Evolutionary conservation across 73 alveolate species (phyloP).

Genomic region (Paramecium pentaurelia): DNA sequence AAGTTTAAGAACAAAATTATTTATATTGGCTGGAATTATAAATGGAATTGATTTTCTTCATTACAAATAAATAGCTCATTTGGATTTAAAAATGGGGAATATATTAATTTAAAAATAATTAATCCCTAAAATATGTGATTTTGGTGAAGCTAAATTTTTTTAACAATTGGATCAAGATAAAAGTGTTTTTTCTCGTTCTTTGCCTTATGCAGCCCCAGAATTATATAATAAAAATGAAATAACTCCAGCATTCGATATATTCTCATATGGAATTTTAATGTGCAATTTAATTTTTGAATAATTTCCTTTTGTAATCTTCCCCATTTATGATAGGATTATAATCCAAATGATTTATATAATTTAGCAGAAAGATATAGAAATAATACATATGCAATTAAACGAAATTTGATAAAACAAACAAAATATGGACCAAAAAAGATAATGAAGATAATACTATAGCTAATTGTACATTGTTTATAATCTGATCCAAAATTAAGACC

Average conservation of each 20-base stretch:
- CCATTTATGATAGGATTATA: background rate
- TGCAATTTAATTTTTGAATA: background rate
- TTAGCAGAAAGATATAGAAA: background rate
- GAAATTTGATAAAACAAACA: background rate
- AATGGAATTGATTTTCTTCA: background rate
- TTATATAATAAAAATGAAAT: background rate
- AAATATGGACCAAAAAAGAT: background rate
- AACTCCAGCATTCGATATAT: background rate
- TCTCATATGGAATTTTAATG: background rate
- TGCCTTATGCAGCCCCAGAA: slow-evolving; percentile 40
- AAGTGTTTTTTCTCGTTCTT: background rate
- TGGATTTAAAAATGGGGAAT: background rate
- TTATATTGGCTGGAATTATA: background rate
- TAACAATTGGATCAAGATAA: background rate
- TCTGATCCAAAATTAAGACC: background rate
- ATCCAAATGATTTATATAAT: background rate
- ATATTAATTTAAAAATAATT: background rate
- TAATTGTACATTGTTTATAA: background rate
- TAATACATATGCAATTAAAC: background rate
- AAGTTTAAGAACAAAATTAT: background rate
- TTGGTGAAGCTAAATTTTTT: background rate
- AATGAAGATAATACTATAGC: background rate
- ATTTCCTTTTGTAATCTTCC: background rate
- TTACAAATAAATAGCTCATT: background rate
- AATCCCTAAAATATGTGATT: background rate